A percentile compares a stretch with the other conserved stretches of the same genome.
These are phyloP conservation scores for Silene noctiflora DNA, from an alignment of 179 eudicot species.

Conservation along the genomic window DNA sequence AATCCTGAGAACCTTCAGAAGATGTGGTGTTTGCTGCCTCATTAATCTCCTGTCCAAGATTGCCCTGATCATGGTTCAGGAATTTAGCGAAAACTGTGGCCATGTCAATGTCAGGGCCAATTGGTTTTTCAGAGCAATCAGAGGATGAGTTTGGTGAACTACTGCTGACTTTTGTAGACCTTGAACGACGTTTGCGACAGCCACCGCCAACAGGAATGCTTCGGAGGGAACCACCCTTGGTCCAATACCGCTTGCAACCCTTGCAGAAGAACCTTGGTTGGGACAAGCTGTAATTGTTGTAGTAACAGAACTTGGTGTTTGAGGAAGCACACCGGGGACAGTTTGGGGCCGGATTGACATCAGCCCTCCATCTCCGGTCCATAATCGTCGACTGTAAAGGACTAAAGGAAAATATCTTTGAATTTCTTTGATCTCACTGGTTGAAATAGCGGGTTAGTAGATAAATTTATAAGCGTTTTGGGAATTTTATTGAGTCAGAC, in stretches of 20 bases:
- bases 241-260: slow-evolving; percentile 86
- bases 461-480: no score
- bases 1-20: slow-evolving; percentile 32
- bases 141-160: slow-evolving; percentile 14
- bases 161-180: slow-evolving; percentile 28
- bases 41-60: slow-evolving; percentile 14
- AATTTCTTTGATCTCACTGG: no score
- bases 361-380: slow-evolving; percentile 57
- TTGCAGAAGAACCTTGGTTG: slow-evolving; percentile 94
- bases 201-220: slow-evolving; percentile 89
- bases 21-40: slow-evolving; percentile 26
- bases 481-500: no score
- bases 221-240: slow-evolving; percentile 78
- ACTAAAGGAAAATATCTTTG: no score
- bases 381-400: slow-evolving; percentile 38
- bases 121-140: slow-evolving; percentile 16
- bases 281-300: slow-evolving; percentile 86
- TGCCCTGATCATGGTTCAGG: slow-evolving; percentile 37
- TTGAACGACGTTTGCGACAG: slow-evolving; percentile 64
- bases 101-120: slow-evolving; percentile 52
- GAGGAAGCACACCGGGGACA: slow-evolving; percentile 93
- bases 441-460: no score
- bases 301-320: slow-evolving; percentile 86
- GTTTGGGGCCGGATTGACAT: slow-evolving; percentile 57
- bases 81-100: slow-evolving; percentile 78